These are phyloP conservation scores for Lactarius deliciosus DNA, from an alignment of 768 basidiomycete genomes.

Conservation along the genomic window DNA sequence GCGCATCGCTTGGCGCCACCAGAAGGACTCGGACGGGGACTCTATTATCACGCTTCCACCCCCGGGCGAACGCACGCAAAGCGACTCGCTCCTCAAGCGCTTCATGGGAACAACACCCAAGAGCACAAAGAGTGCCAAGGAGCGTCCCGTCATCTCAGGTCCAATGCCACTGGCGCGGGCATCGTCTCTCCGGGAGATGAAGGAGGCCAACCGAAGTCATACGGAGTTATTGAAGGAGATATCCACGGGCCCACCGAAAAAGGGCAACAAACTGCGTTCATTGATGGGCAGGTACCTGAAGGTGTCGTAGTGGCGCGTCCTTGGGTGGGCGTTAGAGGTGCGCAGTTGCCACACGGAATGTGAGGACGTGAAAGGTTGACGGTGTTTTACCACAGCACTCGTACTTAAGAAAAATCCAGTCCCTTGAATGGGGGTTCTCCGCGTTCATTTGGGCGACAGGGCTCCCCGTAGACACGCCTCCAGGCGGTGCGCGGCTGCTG, in stretches of 20 bases:
- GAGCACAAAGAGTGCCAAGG: constrained; percentile 20
- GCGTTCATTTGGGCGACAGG: constrained; percentile 11
- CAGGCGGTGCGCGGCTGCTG: constrained; percentile 13
- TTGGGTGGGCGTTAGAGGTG: constrained; percentile 20
- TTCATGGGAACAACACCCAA: constrained; percentile 30
- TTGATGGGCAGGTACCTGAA: constrained; percentile 30
- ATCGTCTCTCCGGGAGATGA: constrained; percentile 26
- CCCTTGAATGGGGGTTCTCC: constrained; percentile 10
- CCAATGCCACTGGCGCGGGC: constrained; percentile 36
- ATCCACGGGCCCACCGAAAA: constrained; percentile 24
- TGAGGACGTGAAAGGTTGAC: constrained; percentile 18
- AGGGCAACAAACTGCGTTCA: constrained; percentile 35
- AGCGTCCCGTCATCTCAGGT: constrained; percentile 37
- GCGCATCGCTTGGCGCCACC: constrained; percentile 17
- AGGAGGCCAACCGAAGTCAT: constrained; percentile 25
- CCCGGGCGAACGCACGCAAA: constrained; percentile 28
- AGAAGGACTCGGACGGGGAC: constrained; percentile 23
- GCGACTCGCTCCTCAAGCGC: constrained; percentile 31
- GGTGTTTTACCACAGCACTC: constrained; percentile 6
- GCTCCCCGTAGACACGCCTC: constrained; percentile 13
- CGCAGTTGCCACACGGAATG: constrained; percentile 6
- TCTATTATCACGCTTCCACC: constrained; percentile 32
- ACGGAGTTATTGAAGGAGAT: constrained; percentile 23
- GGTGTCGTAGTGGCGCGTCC: constrained; percentile 22
- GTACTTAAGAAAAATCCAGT: constrained; percentile 1